Evolutionary conservation across 768 basidiomycete species (phyloP).

Genomic region (Favolaschia claudopus): DNA sequence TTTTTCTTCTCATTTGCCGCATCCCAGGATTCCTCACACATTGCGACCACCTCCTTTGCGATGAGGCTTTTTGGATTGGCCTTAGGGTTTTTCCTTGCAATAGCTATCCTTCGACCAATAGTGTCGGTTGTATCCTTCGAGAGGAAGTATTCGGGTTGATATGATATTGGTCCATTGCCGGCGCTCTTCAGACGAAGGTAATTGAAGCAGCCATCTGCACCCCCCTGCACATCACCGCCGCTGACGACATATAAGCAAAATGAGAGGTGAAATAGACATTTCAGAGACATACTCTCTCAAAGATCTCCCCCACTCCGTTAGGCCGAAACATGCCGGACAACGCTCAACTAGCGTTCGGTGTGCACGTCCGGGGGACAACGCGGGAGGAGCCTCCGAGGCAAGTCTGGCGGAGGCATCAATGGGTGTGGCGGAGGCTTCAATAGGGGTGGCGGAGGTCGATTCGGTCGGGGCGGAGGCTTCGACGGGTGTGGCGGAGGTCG

Average conservation of each 20-base stretch:
- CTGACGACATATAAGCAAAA: slow-evolving; percentile 19
- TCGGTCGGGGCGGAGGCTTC: background rate
- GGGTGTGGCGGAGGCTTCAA: too few relatives aligned
- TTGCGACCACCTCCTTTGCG: slow-evolving; percentile 43
- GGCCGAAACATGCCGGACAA: slow-evolving; percentile 45
- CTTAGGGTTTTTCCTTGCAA: slow-evolving; percentile 22
- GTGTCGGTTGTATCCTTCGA: slow-evolving; percentile 40
- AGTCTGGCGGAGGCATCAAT: background rate
- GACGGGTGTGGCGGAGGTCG: too few relatives aligned
- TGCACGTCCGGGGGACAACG: slow-evolving; percentile 7
- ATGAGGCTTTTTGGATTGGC: slow-evolving; percentile 26
- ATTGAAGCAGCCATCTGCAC: slow-evolving; percentile 46
- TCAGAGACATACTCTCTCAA: slow-evolving; percentile 32
- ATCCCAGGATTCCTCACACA: slow-evolving; percentile 40
- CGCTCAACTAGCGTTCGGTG: slow-evolving; percentile 33
- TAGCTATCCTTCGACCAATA: slow-evolving; percentile 37
- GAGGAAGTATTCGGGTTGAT: slow-evolving; percentile 40
- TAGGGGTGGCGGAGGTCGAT: too few relatives aligned
- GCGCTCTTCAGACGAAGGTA: slow-evolving; percentile 39
- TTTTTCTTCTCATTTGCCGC: slow-evolving; percentile 42
- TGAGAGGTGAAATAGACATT: background rate
- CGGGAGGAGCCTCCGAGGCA: background rate
- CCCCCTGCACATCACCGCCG: slow-evolving; percentile 43
- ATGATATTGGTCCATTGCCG: slow-evolving; percentile 41
- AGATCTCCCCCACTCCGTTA: slow-evolving; percentile 29